Conservation (phyloP, 208 protist species). For the Zelonia costaricensis region DNA sequence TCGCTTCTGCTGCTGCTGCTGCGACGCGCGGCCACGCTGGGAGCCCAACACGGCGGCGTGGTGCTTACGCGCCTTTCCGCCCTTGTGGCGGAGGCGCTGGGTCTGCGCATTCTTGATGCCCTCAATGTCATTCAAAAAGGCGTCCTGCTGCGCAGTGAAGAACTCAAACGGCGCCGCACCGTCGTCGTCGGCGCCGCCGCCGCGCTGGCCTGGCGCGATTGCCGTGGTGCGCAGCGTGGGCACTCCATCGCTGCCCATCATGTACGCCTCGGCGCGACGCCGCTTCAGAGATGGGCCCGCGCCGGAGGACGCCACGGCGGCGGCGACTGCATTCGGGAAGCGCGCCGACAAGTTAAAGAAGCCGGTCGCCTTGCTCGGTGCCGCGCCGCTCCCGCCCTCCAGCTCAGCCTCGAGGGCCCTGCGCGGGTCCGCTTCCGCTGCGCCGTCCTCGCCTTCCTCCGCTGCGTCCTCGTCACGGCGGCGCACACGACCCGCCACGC, state of each 20-base stretch:
- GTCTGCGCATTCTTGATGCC: constrained; percentile 60
- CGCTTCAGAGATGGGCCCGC: constrained; percentile 30
- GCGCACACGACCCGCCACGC: constrained; percentile 52
- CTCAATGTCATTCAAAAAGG: constrained; percentile 75
- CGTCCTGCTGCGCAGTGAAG: constrained; percentile 64
- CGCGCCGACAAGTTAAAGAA: constrained; percentile 53
- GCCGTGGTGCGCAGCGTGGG: constrained; percentile 47
- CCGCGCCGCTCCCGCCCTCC: background rate
- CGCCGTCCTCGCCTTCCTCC: too few relatives aligned
- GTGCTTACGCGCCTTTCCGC: too few relatives aligned
- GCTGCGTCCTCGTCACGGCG: constrained; percentile 63
- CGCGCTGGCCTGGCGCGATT: constrained; percentile 14
- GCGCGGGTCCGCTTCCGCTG: background rate
- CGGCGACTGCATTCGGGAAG: constrained; percentile 29
- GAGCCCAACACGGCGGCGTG: too few relatives aligned
- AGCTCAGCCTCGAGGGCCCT: background rate
- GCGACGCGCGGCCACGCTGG: too few relatives aligned
- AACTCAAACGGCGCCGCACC: constrained; percentile 49
- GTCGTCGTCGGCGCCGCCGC: background rate
- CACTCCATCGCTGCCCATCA: constrained; percentile 37
- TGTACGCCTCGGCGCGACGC: constrained; percentile 44
- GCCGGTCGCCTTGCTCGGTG: constrained; percentile 1
- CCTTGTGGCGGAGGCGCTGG: constrained; percentile 13
- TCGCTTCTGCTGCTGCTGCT: too few relatives aligned
- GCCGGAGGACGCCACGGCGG: constrained; percentile 14